Evolutionary conservation across 345 rosid genomes (phyloP).

Genomic region (Clarkia xantiana): DNA sequence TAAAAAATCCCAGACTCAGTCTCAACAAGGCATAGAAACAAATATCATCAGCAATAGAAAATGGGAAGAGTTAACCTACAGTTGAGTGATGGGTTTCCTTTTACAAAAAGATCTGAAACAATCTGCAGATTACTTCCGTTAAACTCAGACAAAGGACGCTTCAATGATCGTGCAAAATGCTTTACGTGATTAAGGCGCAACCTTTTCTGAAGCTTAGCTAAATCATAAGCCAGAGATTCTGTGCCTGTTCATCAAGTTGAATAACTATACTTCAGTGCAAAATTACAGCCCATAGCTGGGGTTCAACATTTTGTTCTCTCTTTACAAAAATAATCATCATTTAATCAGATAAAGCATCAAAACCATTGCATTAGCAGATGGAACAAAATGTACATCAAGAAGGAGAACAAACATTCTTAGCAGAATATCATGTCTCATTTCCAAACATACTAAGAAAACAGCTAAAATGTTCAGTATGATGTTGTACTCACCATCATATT

Average conservation of each 20-base stretch:
- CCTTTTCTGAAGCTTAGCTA: constrained; percentile 34
- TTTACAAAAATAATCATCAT: too few species aligned
- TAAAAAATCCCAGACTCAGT: background rate
- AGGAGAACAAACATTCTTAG: too few species aligned
- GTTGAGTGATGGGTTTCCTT: constrained; percentile 19
- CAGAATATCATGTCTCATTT: too few species aligned
- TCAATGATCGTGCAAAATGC: constrained; percentile 57
- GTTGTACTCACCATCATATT: constrained; percentile 28
- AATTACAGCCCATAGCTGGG: too few species aligned
- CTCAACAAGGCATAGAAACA: too few species aligned
- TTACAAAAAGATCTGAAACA: constrained; percentile 15
- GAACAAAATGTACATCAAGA: too few species aligned
- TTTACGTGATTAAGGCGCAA: constrained; percentile 57
- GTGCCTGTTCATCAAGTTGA: constrained; percentile 25
- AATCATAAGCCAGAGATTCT: constrained; percentile 36
- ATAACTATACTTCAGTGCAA: too few species aligned
- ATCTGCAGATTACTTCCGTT: constrained; percentile 12
- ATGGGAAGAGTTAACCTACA: constrained; percentile 28
- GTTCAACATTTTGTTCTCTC: too few species aligned
- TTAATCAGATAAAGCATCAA: background rate
- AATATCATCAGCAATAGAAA: background rate
- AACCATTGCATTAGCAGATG: too few species aligned
- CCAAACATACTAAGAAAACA: too few species aligned
- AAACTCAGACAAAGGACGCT: constrained; percentile 18
- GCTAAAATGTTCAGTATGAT: too few species aligned